Conservation (phyloP, 2,329 filamentous ascomycete species). For the Aspergillus fumigatiaffinis region DNA sequence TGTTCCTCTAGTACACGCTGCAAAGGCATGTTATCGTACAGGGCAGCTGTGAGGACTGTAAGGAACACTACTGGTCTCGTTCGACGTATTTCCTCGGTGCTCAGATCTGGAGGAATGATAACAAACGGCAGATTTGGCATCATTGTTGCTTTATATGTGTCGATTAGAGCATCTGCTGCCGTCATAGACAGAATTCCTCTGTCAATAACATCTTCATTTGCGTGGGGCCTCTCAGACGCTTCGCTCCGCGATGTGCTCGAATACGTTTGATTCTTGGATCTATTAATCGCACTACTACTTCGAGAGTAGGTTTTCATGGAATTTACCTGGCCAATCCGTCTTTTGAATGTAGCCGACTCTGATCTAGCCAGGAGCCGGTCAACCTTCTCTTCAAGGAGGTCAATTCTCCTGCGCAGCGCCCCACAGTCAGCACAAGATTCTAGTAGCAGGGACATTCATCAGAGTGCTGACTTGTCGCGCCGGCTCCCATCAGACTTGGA, state of each 20-base stretch:
- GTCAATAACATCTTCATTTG: conserved; percentile 16
- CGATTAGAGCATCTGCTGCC: conserved; percentile 21
- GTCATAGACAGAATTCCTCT: conserved; percentile 13
- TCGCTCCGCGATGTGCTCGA: not conserved
- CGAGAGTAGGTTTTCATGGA: no score
- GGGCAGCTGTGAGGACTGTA: conserved; percentile 28
- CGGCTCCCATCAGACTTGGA: conserved; percentile 33
- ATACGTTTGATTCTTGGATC: no score
- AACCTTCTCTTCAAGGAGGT: conserved; percentile 31
- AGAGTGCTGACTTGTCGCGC: conserved; percentile 28
- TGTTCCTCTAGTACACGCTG: conserved; percentile 31
- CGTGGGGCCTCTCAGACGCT: not conserved
- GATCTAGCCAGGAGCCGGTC: conserved; percentile 5
- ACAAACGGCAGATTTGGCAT: conserved; percentile 39
- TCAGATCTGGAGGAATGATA: conserved; percentile 23
- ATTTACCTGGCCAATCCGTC: no score
- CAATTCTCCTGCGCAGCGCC: conserved; percentile 24
- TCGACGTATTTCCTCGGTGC: conserved; percentile 23
- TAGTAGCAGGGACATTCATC: not conserved
- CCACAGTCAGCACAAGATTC: conserved; percentile 1
- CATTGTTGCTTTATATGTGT: conserved; percentile 32
- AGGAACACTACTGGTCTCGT: conserved; percentile 35
- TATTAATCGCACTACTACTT: no score
- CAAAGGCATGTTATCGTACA: conserved; percentile 29
- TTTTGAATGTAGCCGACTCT: not conserved